phyloP scores from a whole-genome alignment of 176 grass and related monocot genomes.

The Hordeum marinum region DNA sequence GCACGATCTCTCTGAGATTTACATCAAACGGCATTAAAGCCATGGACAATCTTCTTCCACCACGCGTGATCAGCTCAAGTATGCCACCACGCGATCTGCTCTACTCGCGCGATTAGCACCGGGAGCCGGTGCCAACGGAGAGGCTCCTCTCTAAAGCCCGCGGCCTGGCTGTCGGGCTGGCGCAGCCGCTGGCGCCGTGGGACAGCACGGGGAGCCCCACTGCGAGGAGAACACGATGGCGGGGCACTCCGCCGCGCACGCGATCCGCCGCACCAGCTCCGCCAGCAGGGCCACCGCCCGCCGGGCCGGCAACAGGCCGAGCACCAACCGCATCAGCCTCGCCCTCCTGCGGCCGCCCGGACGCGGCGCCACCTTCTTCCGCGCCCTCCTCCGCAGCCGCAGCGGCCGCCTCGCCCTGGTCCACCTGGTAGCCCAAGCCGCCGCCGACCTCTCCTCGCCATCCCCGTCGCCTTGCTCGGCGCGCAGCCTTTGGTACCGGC shows the following conservation, averaged over 20 bases:
- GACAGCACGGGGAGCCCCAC: conserved; percentile 67
- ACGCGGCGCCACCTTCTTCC: background rate
- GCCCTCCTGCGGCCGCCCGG: conserved; percentile 3
- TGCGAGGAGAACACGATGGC: conserved; percentile 65
- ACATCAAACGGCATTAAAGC: too few relatives aligned
- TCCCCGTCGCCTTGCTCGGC: background rate
- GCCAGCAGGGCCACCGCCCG: conserved; percentile 37
- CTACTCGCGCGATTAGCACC: conserved; percentile 17
- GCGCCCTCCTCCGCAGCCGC: conserved; percentile 23
- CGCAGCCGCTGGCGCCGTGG: conserved; percentile 31
- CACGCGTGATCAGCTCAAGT: too few relatives aligned
- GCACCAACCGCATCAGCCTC: conserved; percentile 33
- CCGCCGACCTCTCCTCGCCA: background rate
- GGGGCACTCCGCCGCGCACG: conserved; percentile 35
- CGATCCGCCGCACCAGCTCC: conserved; percentile 48
- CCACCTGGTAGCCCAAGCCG: background rate
- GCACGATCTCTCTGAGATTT: too few relatives aligned
- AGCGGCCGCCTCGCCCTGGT: conserved; percentile 20
- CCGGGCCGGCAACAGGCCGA: conserved; percentile 33
- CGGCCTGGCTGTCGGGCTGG: conserved; percentile 28
- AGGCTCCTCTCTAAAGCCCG: conserved; percentile 38
- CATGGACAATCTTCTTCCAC: too few relatives aligned
- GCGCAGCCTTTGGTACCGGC: conserved; percentile 35
- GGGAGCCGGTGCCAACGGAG: conserved; percentile 27
- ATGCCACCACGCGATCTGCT: too few relatives aligned